These are phyloP conservation scores for Cercophora scortea DNA, from an alignment of 495 filamentous ascomycete genomes.

Conservation along the genomic window DNA sequence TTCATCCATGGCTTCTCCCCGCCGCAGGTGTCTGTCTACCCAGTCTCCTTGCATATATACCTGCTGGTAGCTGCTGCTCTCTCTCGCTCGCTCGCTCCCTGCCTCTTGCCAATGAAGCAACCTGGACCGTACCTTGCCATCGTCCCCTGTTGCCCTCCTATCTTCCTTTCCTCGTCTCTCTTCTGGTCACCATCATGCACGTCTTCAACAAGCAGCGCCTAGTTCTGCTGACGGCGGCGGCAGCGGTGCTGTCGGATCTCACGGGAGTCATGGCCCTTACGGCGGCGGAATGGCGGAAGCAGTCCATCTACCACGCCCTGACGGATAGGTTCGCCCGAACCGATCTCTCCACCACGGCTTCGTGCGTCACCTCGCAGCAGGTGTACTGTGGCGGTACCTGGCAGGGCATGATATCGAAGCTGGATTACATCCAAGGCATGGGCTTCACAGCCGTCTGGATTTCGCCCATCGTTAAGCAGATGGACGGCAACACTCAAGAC, in stretches of 20 bases:
- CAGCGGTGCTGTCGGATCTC: neutral
- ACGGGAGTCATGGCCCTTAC: slow-evolving; percentile 8
- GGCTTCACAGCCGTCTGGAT: slow-evolving; percentile 84
- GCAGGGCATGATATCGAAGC: slow-evolving; percentile 59
- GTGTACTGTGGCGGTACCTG: slow-evolving; percentile 74
- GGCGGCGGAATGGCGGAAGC: slow-evolving; percentile 38
- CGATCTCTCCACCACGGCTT: slow-evolving; percentile 54
- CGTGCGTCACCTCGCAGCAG: slow-evolving; percentile 36
- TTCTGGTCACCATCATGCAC: neutral
- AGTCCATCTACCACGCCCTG: slow-evolving; percentile 66
- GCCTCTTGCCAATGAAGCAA: neutral
- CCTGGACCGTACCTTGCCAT: neutral
- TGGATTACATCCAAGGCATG: slow-evolving; percentile 69
- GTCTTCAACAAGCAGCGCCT: neutral
- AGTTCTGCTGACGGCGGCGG: neutral
- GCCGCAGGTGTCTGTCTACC: too few relatives aligned
- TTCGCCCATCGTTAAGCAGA: slow-evolving; percentile 60
- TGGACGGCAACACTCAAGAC: slow-evolving; percentile 42
- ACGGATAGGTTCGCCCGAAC: slow-evolving; percentile 69
- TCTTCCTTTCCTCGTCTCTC: too few relatives aligned
- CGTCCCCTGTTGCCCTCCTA: too few relatives aligned
- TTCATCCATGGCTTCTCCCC: neutral
- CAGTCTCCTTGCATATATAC: too few relatives aligned
- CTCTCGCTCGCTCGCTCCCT: neutral
- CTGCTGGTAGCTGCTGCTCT: too few relatives aligned